A percentile compares a stretch with the other conserved stretches of the same genome.
Evolutionary conservation across 208 protist species (phyloP).

Genomic region (Trichomonas tenax): DNA sequence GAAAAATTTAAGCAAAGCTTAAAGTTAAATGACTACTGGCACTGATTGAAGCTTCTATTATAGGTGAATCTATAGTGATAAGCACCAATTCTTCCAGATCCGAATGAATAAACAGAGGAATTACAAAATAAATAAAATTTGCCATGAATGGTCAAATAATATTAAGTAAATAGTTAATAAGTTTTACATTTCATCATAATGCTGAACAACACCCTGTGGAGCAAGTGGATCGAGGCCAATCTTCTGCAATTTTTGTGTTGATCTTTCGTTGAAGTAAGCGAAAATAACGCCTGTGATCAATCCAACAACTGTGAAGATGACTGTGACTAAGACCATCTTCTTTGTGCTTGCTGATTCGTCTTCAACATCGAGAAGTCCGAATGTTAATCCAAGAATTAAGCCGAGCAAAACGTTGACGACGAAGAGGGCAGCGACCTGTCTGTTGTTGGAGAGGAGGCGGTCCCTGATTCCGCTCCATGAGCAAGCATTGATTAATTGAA

Average conservation of each 20-base stretch:
- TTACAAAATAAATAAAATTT: too few species aligned
- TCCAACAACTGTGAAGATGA: neutral
- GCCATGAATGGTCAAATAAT: too few species aligned
- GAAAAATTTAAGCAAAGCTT: too few species aligned
- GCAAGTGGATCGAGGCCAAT: neutral
- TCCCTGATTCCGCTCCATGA: neutral
- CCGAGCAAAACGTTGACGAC: neutral
- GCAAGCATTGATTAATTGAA: neutral
- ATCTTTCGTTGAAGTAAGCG: neutral
- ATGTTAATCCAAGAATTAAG: neutral
- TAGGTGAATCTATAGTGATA: too few species aligned
- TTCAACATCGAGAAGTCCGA: neutral
- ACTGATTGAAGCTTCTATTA: too few species aligned
- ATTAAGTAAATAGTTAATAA: too few species aligned
- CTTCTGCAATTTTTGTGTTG: neutral
- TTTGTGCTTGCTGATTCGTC: neutral
- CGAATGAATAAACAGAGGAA: too few species aligned
- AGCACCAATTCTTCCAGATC: too few species aligned
- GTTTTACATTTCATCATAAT: neutral
- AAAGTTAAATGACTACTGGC: too few species aligned
- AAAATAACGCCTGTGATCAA: neutral
- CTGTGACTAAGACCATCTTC: neutral
- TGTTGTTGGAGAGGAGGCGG: neutral
- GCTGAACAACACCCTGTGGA: neutral
- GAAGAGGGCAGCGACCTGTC: neutral